phyloP scores from a whole-genome alignment of 768 basidiomycete genomes.

The Fibroporia radiculosa region DNA sequence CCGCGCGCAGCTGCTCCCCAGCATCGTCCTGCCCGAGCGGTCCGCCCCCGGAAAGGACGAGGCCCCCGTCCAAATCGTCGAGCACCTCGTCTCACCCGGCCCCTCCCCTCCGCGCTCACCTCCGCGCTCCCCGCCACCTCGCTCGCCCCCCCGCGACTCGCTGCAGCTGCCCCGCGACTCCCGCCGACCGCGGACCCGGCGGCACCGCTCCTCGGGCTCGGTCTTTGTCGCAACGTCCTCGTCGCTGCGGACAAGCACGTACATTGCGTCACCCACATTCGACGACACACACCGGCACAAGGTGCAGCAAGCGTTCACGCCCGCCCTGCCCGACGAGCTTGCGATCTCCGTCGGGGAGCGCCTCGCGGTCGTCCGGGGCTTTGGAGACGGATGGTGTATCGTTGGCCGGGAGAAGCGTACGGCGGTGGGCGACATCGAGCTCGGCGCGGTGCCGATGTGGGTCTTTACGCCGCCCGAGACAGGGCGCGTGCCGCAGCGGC shows the following conservation, averaged over 20 bases:
- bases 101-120: constrained; percentile 32
- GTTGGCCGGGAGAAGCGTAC: constrained; percentile 45
- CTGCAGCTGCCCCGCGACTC: background rate
- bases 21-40: constrained; percentile 48
- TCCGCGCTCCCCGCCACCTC: constrained; percentile 26
- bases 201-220: constrained; percentile 14
- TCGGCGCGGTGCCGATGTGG: constrained; percentile 77
- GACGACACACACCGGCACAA: constrained; percentile 22
- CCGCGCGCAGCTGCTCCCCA: constrained; percentile 31
- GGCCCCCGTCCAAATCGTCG: constrained; percentile 33
- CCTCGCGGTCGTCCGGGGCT: constrained; percentile 55
- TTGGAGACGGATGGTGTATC: constrained; percentile 78
- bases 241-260: constrained; percentile 12
- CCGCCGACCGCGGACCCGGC: constrained; percentile 3
- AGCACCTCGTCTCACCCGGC: constrained; percentile 29
- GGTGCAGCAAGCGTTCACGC: constrained; percentile 58
- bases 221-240: constrained; percentile 10
- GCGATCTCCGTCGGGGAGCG: constrained; percentile 49
- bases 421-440: constrained; percentile 40
- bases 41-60: constrained; percentile 30
- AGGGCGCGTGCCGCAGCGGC: constrained; percentile 53
- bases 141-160: background rate
- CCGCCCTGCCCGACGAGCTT: constrained; percentile 71
- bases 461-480: constrained; percentile 60
- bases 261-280: constrained; percentile 10